Base-by-base conservation (phyloP, 345 rosid genomes). In the Erodium maritimum region DNA sequence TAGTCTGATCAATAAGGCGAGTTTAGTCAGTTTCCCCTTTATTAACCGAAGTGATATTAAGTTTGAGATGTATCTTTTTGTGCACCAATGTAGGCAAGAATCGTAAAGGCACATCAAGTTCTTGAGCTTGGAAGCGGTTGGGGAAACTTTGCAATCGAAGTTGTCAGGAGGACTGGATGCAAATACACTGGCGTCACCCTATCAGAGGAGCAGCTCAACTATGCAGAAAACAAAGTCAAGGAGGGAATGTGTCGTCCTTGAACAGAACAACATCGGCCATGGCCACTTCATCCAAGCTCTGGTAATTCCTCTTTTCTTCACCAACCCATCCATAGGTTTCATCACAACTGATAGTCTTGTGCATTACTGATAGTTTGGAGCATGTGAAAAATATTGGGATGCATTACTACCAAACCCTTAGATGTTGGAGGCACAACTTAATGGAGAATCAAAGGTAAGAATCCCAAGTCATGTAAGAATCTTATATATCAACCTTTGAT, bases 111-210 rank as follows among this genome's bases (percentile, higher is more conserved):
- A 4, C 86, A 88, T 57, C 85, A 83, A 69, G 74, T 91, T 71
- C 84, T 91, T 7, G 96, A 91, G 64, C 82, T 91, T 50, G 98
- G 98, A 25, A 81, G 81, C 20, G 98, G 98, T 20, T 91, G 98
- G 98, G 98, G 98, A 65, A 71, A 84, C 52, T 77, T 88, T 19
- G 98, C 94, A 33, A 79, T 91, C 33, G 94, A 91, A 76, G 79
- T 85, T 56, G 98, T 91, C 59, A 80, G 67, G 75, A 77, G 74
- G 76, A 91, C 95, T 14, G 91, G 94, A 64, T 91, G 98, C 76
- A 81, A 62, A 69, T 88, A 91, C 68, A 88, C 96, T 0, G 96
- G 96, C 58, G 82, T 91, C 58, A 86, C 96, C 10, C 64, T 91
- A 9, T 91, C 96, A 4, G 72, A 75, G 53, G 88, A 88, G 71